A percentile compares a stretch with the other conserved stretches of the same genome.
Evolutionary conservation across 345 rosid genomes (phyloP).

Genomic region (Psidium guajava): DNA sequence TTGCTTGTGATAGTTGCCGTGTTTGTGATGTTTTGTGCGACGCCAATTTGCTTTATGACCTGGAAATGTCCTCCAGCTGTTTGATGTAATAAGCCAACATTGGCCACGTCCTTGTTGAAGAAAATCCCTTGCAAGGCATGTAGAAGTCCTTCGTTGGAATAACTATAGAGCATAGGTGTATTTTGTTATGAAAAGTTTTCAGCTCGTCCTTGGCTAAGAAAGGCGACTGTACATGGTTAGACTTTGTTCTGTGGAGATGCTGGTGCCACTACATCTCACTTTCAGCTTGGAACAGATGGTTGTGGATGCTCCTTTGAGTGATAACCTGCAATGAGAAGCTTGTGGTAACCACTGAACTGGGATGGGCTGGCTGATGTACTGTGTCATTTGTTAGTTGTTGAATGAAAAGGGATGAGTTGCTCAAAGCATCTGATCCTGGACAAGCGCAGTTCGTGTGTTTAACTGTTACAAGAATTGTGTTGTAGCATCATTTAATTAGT

Average conservation of each 20-base stretch:
- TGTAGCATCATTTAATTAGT: neutral
- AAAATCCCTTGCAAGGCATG: neutral
- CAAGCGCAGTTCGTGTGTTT: neutral
- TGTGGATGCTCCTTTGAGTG: neutral
- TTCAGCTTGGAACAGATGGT: neutral
- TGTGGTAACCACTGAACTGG: too few relatives aligned
- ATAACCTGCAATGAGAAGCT: neutral
- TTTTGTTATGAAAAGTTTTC: neutral
- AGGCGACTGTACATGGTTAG: neutral
- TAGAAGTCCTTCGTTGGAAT: neutral
- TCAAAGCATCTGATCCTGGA: neutral
- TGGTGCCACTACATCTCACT: neutral
- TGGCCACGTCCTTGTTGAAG: neutral
- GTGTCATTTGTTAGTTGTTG: neutral
- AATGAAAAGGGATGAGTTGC: neutral
- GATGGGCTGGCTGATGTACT: too few relatives aligned
- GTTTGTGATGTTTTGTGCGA: neutral
- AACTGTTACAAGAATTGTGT: neutral
- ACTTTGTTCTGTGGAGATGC: neutral
- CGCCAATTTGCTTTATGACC: neutral
- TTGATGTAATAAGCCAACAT: neutral
- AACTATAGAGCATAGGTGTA: neutral
- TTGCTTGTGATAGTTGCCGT: neutral
- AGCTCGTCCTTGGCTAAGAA: neutral
- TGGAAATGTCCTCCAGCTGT: neutral